phyloP scores from a whole-genome alignment of 108 stramenopile species.

The Nitzschia sp. region DNA sequence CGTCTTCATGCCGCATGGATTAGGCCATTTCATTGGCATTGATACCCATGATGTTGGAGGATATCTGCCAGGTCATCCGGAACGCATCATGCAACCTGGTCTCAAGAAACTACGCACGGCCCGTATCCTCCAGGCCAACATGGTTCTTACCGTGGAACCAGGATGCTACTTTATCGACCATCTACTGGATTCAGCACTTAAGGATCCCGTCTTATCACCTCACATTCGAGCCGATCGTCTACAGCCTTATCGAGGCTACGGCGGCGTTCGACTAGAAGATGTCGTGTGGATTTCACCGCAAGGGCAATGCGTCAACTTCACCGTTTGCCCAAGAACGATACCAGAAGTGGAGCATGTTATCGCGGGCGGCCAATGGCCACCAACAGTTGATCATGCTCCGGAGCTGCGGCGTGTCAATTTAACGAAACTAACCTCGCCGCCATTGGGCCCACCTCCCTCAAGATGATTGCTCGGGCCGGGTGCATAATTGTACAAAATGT shows the following conservation, averaged over 20 bases:
- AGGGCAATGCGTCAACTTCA: conserved; percentile 77
- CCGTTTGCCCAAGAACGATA: conserved; percentile 88
- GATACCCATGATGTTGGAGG: conserved; percentile 97
- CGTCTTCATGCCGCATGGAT: conserved; percentile 98
- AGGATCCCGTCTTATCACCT: conserved; percentile 38
- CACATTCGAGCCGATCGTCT: conserved; percentile 71
- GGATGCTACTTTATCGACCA: conserved; percentile 98
- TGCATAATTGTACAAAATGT: too few relatives aligned
- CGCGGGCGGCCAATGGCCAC: conserved; percentile 88
- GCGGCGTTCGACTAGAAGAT: conserved; percentile 98
- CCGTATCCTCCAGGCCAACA: conserved; percentile 71
- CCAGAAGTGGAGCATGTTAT: conserved; percentile 94
- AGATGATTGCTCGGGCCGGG: too few relatives aligned
- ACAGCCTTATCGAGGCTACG: conserved; percentile 87
- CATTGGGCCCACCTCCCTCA: not conserved
- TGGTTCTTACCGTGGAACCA: conserved; percentile 96
- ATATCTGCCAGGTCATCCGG: conserved; percentile 60
- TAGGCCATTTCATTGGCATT: conserved; percentile 98
- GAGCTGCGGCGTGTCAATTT: conserved; percentile 38
- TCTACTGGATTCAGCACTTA: conserved; percentile 86
- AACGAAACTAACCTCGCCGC: not conserved
- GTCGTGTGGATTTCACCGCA: conserved; percentile 45
- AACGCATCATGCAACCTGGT: conserved; percentile 76
- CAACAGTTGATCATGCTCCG: conserved; percentile 42
- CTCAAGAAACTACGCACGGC: conserved; percentile 85